These are phyloP conservation scores for Samsoniella hepiali DNA, from an alignment of 2,329 filamentous ascomycete genomes.

Conservation along the genomic window DNA sequence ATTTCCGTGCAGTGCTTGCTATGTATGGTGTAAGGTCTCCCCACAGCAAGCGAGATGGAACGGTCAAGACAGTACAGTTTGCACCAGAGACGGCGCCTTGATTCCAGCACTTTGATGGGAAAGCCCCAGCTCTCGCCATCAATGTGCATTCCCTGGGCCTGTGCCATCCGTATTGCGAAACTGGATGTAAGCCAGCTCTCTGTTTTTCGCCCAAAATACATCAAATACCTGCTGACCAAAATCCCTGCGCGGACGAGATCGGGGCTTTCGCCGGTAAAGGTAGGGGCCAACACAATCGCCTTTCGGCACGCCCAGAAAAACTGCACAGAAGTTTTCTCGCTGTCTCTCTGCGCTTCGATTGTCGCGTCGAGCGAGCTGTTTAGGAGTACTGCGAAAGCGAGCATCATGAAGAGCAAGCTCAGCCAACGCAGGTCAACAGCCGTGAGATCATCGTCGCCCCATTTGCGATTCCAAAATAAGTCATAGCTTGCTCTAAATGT, in stretches of 20 bases:
- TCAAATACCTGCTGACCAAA: slow-evolving; percentile 38
- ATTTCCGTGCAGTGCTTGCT: slow-evolving; percentile 38
- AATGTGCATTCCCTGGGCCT: slow-evolving; percentile 42
- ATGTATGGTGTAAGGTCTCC: slow-evolving; percentile 38
- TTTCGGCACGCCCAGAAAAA: slow-evolving; percentile 40
- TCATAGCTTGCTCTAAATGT: slow-evolving; percentile 36
- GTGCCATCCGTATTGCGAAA: slow-evolving; percentile 42
- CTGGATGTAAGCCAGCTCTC: slow-evolving; percentile 41
- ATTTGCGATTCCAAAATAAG: slow-evolving; percentile 37
- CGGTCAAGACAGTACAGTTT: slow-evolving; percentile 39
- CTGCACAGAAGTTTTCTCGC: slow-evolving; percentile 37
- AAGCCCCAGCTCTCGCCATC: slow-evolving; percentile 39
- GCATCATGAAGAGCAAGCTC: slow-evolving; percentile 39
- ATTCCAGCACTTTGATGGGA: slow-evolving; percentile 35
- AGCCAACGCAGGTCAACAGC: slow-evolving; percentile 41
- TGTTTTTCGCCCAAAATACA: slow-evolving; percentile 36
- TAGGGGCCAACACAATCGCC: slow-evolving; percentile 40
- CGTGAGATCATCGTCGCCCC: slow-evolving; percentile 38
- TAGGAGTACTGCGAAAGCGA: slow-evolving; percentile 37
- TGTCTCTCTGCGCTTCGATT: slow-evolving; percentile 33
- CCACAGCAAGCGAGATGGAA: slow-evolving; percentile 38
- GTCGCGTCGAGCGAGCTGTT: slow-evolving; percentile 32
- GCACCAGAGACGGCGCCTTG: slow-evolving; percentile 38
- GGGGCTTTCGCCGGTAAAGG: slow-evolving; percentile 39
- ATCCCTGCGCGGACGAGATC: slow-evolving; percentile 40